Percentiles rank a stretch among this genome's conserved stretches.
Evolutionary conservation across 2,329 filamentous ascomycete genomes (phyloP).

Genomic region (Paecilomyces niveus): DNA sequence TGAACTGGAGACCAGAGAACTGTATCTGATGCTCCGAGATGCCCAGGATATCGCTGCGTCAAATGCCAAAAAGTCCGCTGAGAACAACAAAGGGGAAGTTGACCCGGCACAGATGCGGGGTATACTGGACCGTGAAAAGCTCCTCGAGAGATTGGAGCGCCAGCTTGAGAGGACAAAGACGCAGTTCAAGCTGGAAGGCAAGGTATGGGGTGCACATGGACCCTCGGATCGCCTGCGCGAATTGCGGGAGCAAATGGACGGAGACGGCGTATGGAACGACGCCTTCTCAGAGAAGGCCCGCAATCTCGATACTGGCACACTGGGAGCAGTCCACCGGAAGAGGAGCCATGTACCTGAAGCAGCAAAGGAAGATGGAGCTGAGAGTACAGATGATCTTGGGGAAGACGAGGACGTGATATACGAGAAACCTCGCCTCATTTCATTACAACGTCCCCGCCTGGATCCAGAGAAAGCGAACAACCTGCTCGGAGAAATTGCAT

Average conservation of each 20-base stretch:
- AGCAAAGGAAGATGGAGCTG: constrained; percentile 27
- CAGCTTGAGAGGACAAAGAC: constrained; percentile 96
- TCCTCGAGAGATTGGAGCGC: constrained; percentile 91
- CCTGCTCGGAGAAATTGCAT: constrained; percentile 63
- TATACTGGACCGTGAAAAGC: constrained; percentile 82
- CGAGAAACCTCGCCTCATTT: constrained; percentile 72
- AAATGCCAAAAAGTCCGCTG: constrained; percentile 56
- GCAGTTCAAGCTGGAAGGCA: constrained; percentile 92
- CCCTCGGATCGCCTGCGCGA: constrained; percentile 90
- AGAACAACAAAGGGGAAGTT: constrained; percentile 49
- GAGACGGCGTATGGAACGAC: constrained; percentile 45
- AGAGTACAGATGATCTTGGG: constrained; percentile 34
- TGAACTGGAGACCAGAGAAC: constrained; percentile 88
- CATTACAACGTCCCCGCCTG: constrained; percentile 63
- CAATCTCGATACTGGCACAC: constrained; percentile 64
- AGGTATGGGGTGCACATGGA: constrained; percentile 77
- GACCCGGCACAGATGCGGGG: constrained; percentile 78
- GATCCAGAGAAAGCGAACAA: constrained; percentile 57
- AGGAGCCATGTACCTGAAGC: constrained; percentile 33
- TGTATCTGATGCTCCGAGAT: constrained; percentile 97
- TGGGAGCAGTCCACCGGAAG: constrained; percentile 63
- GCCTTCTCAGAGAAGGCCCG: constrained; percentile 49
- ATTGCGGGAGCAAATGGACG: constrained; percentile 91
- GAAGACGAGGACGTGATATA: constrained; percentile 58
- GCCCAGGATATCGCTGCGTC: constrained; percentile 93